A percentile compares a stretch with the other conserved stretches of the same genome.
Evolutionary conservation across 163 green algal species (phyloP).

Genomic region (Scenedesmus sp.): DNA sequence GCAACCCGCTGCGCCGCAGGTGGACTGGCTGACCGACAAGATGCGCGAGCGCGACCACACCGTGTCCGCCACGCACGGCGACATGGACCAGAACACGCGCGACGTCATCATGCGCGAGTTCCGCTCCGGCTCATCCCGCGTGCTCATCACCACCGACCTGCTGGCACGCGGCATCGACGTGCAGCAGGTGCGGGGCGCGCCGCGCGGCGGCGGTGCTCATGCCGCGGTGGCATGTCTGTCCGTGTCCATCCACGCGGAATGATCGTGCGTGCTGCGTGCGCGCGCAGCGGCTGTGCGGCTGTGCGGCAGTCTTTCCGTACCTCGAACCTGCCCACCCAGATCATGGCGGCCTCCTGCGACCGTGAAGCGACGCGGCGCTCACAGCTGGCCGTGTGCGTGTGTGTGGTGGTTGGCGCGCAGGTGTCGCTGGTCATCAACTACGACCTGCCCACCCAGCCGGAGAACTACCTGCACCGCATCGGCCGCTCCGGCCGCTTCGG

Average conservation of each 20-base stretch:
- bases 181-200: conserved; percentile 86
- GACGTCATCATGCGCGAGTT: conserved; percentile 99
- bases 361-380: too few species aligned
- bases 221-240: too few species aligned
- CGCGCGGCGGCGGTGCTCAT: too few species aligned
- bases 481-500: conserved; percentile 98
- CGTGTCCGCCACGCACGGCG: conserved; percentile 98
- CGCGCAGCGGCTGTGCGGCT: too few species aligned
- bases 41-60: conserved; percentile 99
- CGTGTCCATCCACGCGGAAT: too few species aligned
- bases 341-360: too few species aligned
- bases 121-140: conserved; percentile 97
- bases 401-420: conserved; percentile 67
- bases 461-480: conserved; percentile 99
- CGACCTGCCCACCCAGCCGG: conserved; percentile 98
- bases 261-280: too few species aligned
- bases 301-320: too few species aligned
- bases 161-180: conserved; percentile 99
- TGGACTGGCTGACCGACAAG: conserved; percentile 99
- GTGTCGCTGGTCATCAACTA: conserved; percentile 99
- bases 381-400: too few species aligned
- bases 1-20: conserved; percentile 65
- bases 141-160: conserved; percentile 99
- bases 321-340: too few species aligned
- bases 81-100: conserved; percentile 99